Percentiles rank a stretch among this genome's conserved stretches.
phyloP scores from a whole-genome alignment of 495 filamentous ascomycete species.

The Acidiella bohemica region DNA sequence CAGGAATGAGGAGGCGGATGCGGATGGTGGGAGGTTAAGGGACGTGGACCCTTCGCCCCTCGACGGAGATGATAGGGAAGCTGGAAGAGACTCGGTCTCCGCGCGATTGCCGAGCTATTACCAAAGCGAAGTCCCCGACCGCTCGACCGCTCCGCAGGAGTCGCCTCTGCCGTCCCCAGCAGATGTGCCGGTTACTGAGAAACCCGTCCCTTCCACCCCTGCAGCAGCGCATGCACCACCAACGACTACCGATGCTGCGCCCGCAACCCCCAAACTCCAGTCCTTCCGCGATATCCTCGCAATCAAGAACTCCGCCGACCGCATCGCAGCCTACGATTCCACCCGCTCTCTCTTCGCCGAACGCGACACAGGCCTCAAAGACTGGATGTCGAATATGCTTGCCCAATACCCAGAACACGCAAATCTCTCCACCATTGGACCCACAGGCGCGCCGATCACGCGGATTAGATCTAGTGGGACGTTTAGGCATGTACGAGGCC shows the following conservation, averaged over 20 bases:
- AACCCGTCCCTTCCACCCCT: no score
- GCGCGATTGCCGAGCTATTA: not conserved
- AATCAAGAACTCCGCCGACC: slow-evolving; percentile 44
- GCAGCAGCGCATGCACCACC: no score
- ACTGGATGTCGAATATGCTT: slow-evolving; percentile 50
- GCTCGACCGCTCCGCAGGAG: no score
- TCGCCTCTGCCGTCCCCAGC: no score
- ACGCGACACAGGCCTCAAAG: slow-evolving; percentile 56
- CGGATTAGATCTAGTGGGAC: slow-evolving; percentile 1
- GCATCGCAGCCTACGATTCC: slow-evolving; percentile 54
- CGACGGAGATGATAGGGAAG: not conserved
- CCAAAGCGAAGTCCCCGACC: not conserved
- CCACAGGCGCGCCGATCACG: not conserved
- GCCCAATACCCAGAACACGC: slow-evolving; percentile 40
- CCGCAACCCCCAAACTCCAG: no score
- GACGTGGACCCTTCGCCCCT: not conserved
- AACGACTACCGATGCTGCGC: slow-evolving; percentile 1
- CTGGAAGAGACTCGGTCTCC: not conserved
- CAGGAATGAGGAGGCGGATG: no score
- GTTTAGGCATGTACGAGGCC: slow-evolving; percentile 6
- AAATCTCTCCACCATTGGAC: slow-evolving; percentile 20
- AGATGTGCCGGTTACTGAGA: no score
- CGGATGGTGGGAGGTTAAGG: not conserved
- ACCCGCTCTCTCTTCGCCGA: slow-evolving; percentile 55
- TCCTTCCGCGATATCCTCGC: slow-evolving; percentile 64